Evolutionary conservation across 2,329 filamentous ascomycete species (phyloP).

Genomic region (Celoporthe dispersa): DNA sequence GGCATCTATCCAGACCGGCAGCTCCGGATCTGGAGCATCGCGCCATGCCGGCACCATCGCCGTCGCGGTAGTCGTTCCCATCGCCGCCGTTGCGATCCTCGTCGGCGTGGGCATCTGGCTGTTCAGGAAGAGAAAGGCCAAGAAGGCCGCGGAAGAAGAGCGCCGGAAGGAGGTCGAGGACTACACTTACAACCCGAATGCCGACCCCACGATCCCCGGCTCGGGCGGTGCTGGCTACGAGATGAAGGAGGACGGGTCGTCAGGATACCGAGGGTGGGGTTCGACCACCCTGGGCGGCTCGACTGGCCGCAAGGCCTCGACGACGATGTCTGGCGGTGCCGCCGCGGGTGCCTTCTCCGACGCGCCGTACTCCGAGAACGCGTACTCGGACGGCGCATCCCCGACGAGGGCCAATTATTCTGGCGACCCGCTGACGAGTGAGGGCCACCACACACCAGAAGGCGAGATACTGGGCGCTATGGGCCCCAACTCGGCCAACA

Average conservation of each 20-base stretch:
- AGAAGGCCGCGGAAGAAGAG: constrained; percentile 83
- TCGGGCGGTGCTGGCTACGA: constrained; percentile 60
- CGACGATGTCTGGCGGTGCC: constrained; percentile 80
- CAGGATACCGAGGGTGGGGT: constrained; percentile 95
- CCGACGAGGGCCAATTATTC: constrained; percentile 69
- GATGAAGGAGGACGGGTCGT: constrained; percentile 76
- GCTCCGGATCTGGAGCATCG: constrained; percentile 50
- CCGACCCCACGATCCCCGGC: constrained; percentile 76
- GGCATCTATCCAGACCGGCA: constrained; percentile 33
- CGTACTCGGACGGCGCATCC: constrained; percentile 50
- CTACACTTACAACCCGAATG: constrained; percentile 97
- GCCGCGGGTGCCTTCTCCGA: constrained; percentile 74
- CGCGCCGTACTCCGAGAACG: constrained; percentile 71
- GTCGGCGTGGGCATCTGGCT: constrained; percentile 78
- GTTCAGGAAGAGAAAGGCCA: constrained; percentile 87
- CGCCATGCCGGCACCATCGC: constrained; percentile 75
- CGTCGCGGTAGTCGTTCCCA: constrained; percentile 91
- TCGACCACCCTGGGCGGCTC: constrained; percentile 71
- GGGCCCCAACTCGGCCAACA: constrained; percentile 70
- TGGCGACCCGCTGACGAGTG: constrained; percentile 66
- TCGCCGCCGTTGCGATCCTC: constrained; percentile 82
- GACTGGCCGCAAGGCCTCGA: constrained; percentile 82
- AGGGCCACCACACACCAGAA: constrained; percentile 62
- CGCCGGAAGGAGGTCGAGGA: constrained; percentile 96
- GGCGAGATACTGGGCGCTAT: constrained; percentile 84